A percentile compares a stretch with the other conserved stretches of the same genome.
Evolutionary conservation across 1,139 yeast species (phyloP).

Genomic region (Yamadazyma triangularis): DNA sequence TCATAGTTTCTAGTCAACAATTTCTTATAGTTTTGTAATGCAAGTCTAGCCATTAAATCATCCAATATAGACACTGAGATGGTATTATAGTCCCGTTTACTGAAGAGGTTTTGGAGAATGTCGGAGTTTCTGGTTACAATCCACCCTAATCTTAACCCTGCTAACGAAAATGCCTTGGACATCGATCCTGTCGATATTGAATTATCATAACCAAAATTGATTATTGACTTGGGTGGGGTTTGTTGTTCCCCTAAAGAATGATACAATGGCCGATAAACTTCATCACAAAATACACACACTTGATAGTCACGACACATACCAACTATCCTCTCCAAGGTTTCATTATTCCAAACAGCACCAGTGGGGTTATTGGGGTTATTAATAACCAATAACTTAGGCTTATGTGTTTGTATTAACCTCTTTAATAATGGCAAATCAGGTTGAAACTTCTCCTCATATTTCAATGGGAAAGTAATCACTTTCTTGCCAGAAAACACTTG

Average conservation of each 20-base stretch:
- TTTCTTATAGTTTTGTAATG: constrained; percentile 27
- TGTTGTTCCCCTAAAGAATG: constrained; percentile 32
- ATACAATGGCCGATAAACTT: constrained; percentile 53
- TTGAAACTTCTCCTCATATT: constrained; percentile 27
- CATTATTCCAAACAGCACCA: constrained; percentile 42
- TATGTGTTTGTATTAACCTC: constrained; percentile 20
- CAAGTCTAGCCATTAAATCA: constrained; percentile 44
- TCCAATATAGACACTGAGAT: constrained; percentile 48
- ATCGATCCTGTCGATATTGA: constrained; percentile 49
- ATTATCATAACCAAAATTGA: constrained; percentile 38
- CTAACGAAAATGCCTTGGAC: constrained; percentile 53
- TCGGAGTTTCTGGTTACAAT: constrained; percentile 30
- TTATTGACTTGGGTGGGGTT: constrained; percentile 27
- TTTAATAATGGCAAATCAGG: constrained; percentile 33
- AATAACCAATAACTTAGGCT: constrained; percentile 44
- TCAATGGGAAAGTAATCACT: constrained; percentile 32
- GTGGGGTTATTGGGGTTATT: constrained; percentile 58
- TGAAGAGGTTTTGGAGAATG: constrained; percentile 28
- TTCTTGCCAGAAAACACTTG: constrained; percentile 36
- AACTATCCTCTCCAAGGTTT: constrained; percentile 29
- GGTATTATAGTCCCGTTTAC: constrained; percentile 50
- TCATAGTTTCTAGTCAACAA: constrained; percentile 36
- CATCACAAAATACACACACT: constrained; percentile 45
- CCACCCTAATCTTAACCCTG: constrained; percentile 58
- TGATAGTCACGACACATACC: constrained; percentile 30